Conservation (phyloP, 805 yeast species). For the Phaffomyces opuntiae region DNA sequence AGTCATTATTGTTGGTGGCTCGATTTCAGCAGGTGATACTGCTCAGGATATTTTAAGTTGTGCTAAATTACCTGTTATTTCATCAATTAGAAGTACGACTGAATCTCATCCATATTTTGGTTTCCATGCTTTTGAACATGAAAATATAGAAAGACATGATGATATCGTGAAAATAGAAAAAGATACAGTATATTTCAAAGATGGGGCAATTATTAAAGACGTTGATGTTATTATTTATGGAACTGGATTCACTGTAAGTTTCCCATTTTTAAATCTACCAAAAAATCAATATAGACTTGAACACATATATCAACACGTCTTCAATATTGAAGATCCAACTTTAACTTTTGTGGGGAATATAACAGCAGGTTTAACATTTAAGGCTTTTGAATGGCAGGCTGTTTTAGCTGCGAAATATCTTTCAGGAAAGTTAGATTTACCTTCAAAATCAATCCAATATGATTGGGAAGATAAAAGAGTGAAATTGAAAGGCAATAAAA, state of each 20-base stretch:
- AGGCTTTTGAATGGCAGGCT: constrained; percentile 41
- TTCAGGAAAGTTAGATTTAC: constrained; percentile 33
- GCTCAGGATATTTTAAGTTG: constrained; percentile 32
- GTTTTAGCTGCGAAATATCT: constrained; percentile 49
- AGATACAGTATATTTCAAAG: constrained; percentile 30
- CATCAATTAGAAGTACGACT: constrained; percentile 20
- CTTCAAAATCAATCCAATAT: constrained; percentile 32
- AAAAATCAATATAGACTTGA: constrained; percentile 10
- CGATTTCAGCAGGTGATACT: constrained; percentile 35
- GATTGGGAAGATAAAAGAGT: neutral
- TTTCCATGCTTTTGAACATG: constrained; percentile 4
- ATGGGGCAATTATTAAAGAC: constrained; percentile 33
- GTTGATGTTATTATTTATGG: constrained; percentile 56
- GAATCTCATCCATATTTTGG: constrained; percentile 2
- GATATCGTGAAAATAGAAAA: constrained; percentile 8
- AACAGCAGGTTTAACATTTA: constrained; percentile 38
- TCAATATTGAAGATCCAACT: constrained; percentile 40
- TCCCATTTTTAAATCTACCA: constrained; percentile 25
- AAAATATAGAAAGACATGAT: neutral
- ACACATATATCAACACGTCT: constrained; percentile 38
- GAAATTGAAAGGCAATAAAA: neutral
- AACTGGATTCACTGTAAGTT: constrained; percentile 53
- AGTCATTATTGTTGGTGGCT: constrained; percentile 37
- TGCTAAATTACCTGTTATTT: constrained; percentile 43
- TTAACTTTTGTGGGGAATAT: constrained; percentile 33